Conservation (phyloP, 2,329 filamentous ascomycete genomes). For the Ilyonectria robusta region DNA sequence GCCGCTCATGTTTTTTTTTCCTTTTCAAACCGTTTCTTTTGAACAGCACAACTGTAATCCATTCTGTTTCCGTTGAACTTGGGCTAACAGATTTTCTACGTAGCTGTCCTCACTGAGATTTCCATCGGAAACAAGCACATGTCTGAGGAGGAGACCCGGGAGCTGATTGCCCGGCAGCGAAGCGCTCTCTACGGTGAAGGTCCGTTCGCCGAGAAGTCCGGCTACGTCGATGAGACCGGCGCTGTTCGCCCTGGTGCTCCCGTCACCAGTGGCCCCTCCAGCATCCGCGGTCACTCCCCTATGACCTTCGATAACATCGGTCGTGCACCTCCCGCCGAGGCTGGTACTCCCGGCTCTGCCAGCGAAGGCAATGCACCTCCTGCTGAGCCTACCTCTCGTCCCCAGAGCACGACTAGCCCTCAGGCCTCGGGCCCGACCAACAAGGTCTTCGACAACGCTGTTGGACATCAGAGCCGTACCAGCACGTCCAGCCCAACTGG, state of each 20-base stretch:
- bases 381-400: slow-evolving; percentile 71
- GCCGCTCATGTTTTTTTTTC: slow-evolving; percentile 44
- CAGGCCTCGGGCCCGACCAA: slow-evolving; percentile 71
- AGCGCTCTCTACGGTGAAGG: slow-evolving; percentile 91
- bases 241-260: slow-evolving; percentile 76
- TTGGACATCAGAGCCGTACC: slow-evolving; percentile 76
- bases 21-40: slow-evolving; percentile 39
- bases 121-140: slow-evolving; percentile 77
- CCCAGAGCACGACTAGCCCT: slow-evolving; percentile 89
- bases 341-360: slow-evolving; percentile 57
- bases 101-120: slow-evolving; percentile 68
- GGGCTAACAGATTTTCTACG: slow-evolving; percentile 57
- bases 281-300: slow-evolving; percentile 83
- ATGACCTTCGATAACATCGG: slow-evolving; percentile 78
- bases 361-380: slow-evolving; percentile 64
- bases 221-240: slow-evolving; percentile 78
- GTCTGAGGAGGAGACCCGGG: slow-evolving; percentile 96
- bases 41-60: slow-evolving; percentile 46
- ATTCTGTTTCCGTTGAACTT: slow-evolving; percentile 49
- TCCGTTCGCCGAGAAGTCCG: slow-evolving; percentile 76
- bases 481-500: slow-evolving; percentile 87
- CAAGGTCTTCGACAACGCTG: slow-evolving; percentile 73
- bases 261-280: slow-evolving; percentile 73
- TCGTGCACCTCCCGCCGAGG: slow-evolving; percentile 55
- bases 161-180: slow-evolving; percentile 95